Evolutionary conservation across 306 rosid species (phyloP).

Genomic region (Rubus idaeus): DNA sequence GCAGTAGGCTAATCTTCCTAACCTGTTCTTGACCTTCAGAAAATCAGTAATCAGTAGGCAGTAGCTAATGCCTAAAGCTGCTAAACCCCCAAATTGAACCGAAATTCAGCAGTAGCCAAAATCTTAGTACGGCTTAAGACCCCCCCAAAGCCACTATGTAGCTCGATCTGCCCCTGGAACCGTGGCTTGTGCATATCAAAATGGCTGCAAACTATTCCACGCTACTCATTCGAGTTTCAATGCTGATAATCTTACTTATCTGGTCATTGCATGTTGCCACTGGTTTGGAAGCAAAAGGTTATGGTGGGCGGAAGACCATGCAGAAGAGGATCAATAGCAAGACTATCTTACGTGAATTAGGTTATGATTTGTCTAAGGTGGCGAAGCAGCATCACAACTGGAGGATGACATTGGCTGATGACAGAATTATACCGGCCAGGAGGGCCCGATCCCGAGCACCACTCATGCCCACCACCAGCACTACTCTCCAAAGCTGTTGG

Average conservation of each 20-base stretch:
- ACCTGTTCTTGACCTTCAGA: too few relatives aligned
- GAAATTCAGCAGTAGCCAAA: too few relatives aligned
- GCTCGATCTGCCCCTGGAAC: too few relatives aligned
- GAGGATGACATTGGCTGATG: neutral
- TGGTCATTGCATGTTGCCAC: conserved; percentile 3
- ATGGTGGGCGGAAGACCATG: conserved; percentile 6
- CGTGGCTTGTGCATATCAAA: neutral
- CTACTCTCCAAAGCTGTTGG: neutral
- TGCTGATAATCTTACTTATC: conserved; percentile 23
- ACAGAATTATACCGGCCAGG: conserved; percentile 18
- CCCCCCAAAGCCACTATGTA: too few relatives aligned
- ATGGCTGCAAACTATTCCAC: conserved; percentile 1
- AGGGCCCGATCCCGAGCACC: conserved; percentile 10
- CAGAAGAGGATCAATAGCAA: conserved; percentile 8
- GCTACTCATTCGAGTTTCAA: neutral
- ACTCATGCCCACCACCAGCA: neutral
- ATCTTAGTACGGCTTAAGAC: too few relatives aligned
- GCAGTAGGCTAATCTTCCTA: too few relatives aligned
- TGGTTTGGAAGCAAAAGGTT: conserved; percentile 7
- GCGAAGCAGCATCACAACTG: neutral
- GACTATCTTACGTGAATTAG: conserved; percentile 6
- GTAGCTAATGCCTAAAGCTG: too few relatives aligned
- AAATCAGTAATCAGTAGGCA: too few relatives aligned
- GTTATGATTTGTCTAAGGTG: neutral
- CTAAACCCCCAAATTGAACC: too few relatives aligned